phyloP scores from a whole-genome alignment of 2,329 filamentous ascomycete genomes.

The Microdochium bolleyi region DNA sequence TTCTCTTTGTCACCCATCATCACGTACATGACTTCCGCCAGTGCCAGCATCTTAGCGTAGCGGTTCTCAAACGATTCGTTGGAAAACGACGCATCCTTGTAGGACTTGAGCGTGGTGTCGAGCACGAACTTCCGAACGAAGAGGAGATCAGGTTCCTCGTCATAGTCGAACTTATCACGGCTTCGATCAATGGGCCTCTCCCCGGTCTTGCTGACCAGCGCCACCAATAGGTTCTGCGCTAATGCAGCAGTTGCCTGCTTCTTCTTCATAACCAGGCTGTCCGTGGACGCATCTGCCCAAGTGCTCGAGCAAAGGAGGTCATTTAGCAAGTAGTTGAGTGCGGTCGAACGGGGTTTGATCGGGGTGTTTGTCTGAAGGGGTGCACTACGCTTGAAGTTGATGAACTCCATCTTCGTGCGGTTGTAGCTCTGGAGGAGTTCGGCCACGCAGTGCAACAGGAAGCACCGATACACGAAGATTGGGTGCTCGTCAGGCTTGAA shows the following conservation, averaged over 20 bases:
- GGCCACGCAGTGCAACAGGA: conserved; percentile 83
- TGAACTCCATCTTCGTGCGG: conserved; percentile 94
- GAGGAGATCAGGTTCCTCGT: conserved; percentile 75
- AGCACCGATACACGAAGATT: conserved; percentile 94
- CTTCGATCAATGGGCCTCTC: conserved; percentile 59
- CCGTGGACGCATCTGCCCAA: conserved; percentile 54
- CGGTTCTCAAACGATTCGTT: conserved; percentile 75
- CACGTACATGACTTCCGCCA: conserved; percentile 86
- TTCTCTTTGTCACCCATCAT: conserved; percentile 80
- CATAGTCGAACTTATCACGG: conserved; percentile 53
- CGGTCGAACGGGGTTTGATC: conserved; percentile 85
- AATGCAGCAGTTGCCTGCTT: conserved; percentile 76
- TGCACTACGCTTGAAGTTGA: conserved; percentile 94
- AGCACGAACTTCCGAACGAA: conserved; percentile 94
- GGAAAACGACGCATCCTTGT: conserved; percentile 77
- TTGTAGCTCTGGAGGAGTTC: conserved; percentile 91
- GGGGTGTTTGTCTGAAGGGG: conserved; percentile 79
- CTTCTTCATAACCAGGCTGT: conserved; percentile 75
- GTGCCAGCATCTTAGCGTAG: conserved; percentile 78
- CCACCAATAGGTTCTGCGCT: conserved; percentile 79
- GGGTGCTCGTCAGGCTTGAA: conserved; percentile 93
- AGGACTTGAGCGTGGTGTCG: conserved; percentile 85
- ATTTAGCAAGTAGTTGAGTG: conserved; percentile 88
- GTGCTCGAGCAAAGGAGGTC: conserved; percentile 59
- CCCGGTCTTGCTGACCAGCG: conserved; percentile 79